Base-by-base conservation (phyloP, 345 rosid genomes). In the Acer yangbiense region DNA sequence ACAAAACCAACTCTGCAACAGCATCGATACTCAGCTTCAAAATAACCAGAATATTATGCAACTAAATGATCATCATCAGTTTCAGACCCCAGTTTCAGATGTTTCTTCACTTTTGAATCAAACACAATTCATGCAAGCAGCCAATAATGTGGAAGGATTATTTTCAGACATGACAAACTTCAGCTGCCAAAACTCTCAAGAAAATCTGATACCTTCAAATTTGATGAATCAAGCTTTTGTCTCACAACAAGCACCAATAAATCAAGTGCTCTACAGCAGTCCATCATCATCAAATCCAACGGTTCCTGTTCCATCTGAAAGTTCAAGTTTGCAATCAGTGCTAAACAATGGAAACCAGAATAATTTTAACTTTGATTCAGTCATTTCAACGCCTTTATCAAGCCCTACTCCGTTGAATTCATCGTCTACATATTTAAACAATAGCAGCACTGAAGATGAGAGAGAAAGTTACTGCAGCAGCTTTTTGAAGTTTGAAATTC, bases 401-500 rank as follows among this genome's bases (percentile, higher is more conserved):
- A 84, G 91, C 71, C 83, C 89, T 18, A 87, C 82, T 62, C 90
- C 80, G 16, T 70, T 88, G 88, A 81, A 85, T 61, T 89, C 95
- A 61, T 77, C 93, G 11, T 84, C 91, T 1, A 83, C 87, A 6
- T 78, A 81, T 68, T 35, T 82, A 21, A 60, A 60, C 72, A 88
- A 90, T 81, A 70, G 91, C 88, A 79, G 88, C 86, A 82, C 88
- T 10, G 86, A 87, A 68, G 94, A 88, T 64, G 95, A 95, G 79
- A 89, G 77, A 72, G 96, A 91, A 62, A 87, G 94, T 83, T 88
- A 87, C 75, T 83, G 89, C 87, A 90, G 90, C 83, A 85, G 84
- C 86, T 87, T 92, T 80, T 85, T 93, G 63, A 87, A 92, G 85
- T 91, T 95, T 65, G 93, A 88, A 35, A 86, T 92, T 82, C 97